Evolutionary conservation across 345 rosid species (phyloP).

Genomic region (Stellera chamaejasme): DNA sequence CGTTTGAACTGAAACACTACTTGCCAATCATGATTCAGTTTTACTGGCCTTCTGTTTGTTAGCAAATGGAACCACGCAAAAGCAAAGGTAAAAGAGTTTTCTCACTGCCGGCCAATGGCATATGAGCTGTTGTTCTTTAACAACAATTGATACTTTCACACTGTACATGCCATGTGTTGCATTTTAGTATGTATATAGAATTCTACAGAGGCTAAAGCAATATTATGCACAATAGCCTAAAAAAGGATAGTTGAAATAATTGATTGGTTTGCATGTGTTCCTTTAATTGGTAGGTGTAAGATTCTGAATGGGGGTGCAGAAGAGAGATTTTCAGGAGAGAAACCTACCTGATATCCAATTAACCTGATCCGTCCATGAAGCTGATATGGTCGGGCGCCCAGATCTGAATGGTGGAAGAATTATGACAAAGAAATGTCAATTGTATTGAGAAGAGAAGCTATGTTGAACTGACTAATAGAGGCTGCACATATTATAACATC

Average conservation of each 20-base stretch:
- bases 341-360: slow-evolving; percentile 70
- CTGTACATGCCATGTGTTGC: no score
- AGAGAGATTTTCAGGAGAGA: background rate
- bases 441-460: background rate
- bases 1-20: no score
- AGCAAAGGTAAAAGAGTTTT: slow-evolving; percentile 1
- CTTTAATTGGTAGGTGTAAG: background rate
- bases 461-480: background rate
- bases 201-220: no score
- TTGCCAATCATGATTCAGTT: no score
- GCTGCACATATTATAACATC: background rate
- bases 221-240: background rate
- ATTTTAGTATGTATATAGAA: background rate
- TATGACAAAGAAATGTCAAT: background rate
- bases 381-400: slow-evolving; percentile 59
- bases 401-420: slow-evolving; percentile 46
- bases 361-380: slow-evolving; percentile 88
- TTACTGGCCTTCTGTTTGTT: no score
- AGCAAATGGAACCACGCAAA: background rate
- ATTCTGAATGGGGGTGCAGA: background rate
- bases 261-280: no score
- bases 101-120: no score
- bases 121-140: no score
- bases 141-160: no score
- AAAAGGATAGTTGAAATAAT: no score